A percentile compares a stretch with the other conserved stretches of the same genome.
Conservation (phyloP, 1,284 basidiomycete species). For the Trichosporon coremiiforme region DNA sequence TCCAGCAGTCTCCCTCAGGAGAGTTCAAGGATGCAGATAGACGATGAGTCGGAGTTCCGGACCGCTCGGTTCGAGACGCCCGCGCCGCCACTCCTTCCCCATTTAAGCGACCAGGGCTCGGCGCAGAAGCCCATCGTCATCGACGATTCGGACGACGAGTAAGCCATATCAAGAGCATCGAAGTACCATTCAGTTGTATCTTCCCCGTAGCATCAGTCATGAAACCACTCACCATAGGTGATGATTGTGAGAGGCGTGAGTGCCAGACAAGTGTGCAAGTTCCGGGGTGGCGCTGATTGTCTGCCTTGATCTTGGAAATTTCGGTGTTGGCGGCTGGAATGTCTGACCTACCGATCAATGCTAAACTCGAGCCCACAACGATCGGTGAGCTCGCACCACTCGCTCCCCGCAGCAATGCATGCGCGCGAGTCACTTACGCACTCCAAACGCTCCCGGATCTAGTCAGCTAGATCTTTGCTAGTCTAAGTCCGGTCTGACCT, state of each 20-base stretch:
- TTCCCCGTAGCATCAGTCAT: not conserved
- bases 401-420: not conserved
- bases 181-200: not conserved
- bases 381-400: not conserved
- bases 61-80: not conserved
- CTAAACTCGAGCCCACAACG: not conserved
- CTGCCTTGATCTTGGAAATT: not conserved
- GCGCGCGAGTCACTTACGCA: not conserved
- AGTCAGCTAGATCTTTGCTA: not conserved
- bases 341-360: not conserved
- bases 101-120: not conserved
- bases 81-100: not conserved
- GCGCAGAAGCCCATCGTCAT: not conserved
- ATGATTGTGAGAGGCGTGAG: not conserved
- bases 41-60: not conserved
- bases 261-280: not conserved
- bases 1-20: not conserved
- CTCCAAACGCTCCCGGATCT: not conserved
- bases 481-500: no score
- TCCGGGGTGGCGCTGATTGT: not conserved
- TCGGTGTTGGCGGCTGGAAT: not conserved
- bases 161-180: not conserved
- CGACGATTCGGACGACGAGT: constrained; percentile 4
- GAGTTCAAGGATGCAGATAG: not conserved
- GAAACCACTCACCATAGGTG: not conserved